Base-by-base conservation (phyloP, 2,329 filamentous ascomycete genomes). In the Fusarium euwallaceae region DNA sequence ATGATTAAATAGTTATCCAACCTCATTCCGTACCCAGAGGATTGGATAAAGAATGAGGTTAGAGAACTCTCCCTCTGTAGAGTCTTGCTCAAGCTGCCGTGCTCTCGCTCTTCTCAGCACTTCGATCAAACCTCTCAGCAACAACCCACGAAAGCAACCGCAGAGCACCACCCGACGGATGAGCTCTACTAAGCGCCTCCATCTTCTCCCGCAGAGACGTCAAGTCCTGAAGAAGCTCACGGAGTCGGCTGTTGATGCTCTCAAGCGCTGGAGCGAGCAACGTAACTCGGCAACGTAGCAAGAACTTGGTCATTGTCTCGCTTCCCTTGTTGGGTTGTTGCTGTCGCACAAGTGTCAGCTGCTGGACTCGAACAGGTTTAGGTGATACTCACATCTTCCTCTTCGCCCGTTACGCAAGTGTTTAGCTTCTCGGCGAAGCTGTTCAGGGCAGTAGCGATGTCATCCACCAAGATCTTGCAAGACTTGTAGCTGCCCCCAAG, bases 131-230 rank as follows among this genome's bases (percentile, higher is more conserved):
- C 17, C 48, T 53, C 27, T 53, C 48, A 11, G 27, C 48, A 20
- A 53, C 48, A 17, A 53, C 48, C 48, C 27, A 53, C 27, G 48
- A 53, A 4, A 53, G 48, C 27, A 53, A 6, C 6, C 48, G 55
- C 20, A 59, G 22, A 37, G 55, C 32, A 12, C 29, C 14, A 11
- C 22, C 29, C 11, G 29, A 11, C 7, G 39, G 24, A n/a, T 43
- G 39, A 8, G 39, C 29, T 6, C 45, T 65, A 17, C 36, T 27
- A 12, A 51, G 55, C 1, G 37, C 63, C 22, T 65, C 37, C 11
- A 65, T 34, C 22, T 60, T 65, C 43, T 65, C 63, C 12, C 55
- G 55, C 22, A 65, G 22, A 16, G 63, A 32, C n/a, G 41, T 61
- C 17, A 66, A 6, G 14, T 61, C 56, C 45, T 53, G 56, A 1